Evolutionary conservation across 371 early-diverging fungal genomes (phyloP), one percentile per base, ranked within the genome.

Genomic region (Mucor plumbeus): DNA sequence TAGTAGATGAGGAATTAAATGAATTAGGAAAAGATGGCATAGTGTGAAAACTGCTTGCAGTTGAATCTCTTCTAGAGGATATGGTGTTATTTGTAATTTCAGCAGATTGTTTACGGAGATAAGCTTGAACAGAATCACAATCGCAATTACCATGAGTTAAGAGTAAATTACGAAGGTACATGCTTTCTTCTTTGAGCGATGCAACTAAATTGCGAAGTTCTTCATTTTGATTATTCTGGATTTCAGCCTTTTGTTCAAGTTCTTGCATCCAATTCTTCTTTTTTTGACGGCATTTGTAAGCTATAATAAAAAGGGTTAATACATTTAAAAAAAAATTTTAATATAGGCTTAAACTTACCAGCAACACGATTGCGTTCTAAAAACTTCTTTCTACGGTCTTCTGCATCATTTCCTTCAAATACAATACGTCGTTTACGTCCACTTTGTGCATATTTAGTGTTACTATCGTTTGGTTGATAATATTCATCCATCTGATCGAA

Each of bases 261-360:
- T 90, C 87, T 71, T 85, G 78, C 72, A 90, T 76, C 88, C 89
- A 90, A 63, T 78, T 70, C 76, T 93, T 93, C 71, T 91, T 92
- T 79, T 90, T 91, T 77, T 91, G 91, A 56, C 93, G 83, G 68
- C 92, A 93, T 75, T 91, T 91, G 35, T 84, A 87, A 6, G 93
- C 93, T 77, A 70, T 33, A 33, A 33, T 26, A 44, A 21, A 47
- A 41, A 26, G 41, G 19, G 21, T 40, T 33, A 19, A 33, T 26
- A 11, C 39, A 38, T 21, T 26, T 14, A 41, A 38, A 6, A 21
- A 31, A 39, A 39, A 4, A 39, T 33, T 44, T 57, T 11, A 31
- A 33, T 64, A 17, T 5, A 41, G 9, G 36, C 10, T 41, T 21
- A 21, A 33, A 55, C 58, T 68, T 78, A 86, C 86, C 88, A 47